Base-by-base conservation (phyloP, 164 flowering plant species). In the Vitis vinifera region DNA sequence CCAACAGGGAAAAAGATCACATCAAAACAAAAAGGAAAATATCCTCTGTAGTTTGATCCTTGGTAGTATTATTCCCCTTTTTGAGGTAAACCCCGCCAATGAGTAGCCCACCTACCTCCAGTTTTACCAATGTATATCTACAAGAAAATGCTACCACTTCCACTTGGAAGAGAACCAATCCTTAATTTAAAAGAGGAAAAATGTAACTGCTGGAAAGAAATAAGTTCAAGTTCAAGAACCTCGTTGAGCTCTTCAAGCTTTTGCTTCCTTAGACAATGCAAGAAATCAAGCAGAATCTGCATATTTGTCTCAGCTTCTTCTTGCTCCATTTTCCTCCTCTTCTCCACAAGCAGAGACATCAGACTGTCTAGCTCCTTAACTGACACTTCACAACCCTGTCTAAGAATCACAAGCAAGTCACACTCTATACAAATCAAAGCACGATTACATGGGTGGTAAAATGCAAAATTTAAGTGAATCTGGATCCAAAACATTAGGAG, bases 251-350 rank as follows among this genome's bases (percentile, higher is more conserved):
- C 98, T 19, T 91, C 93, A 75, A 86, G 79, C 75, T 92, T 96
- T 81, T 86, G 93, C 84, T 87, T 90, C 82, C 86, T 81, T 58
- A 96, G 72, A 77, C 88, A 84, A 17, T 84, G 81, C 84, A 93
- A 82, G 78, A 96, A 96, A 59, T 91, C 95, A 51, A 88, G 81
- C 55, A 96, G 80, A 77, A 93, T 86, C 74, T 86, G 85, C 91
- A 96, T 84, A 81, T 91, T 96, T 73, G 94, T 86, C 73, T 92
- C 98, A 47, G 97, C 93, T 84, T 96, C 98, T 81, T 96, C 97
- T 80, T 90, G 97, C 76, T 92, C 97, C 95, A 91, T 88, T 80
- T 91, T 96, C 68, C 86, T 87, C 82, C 91, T 96, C 80, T 88
- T 96, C 86, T 91, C 98, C 14, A 83, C 55, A 73, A 96, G 92